Conservation (phyloP, 768 basidiomycete genomes). For the Hygrophorus pudorinus region DNA sequence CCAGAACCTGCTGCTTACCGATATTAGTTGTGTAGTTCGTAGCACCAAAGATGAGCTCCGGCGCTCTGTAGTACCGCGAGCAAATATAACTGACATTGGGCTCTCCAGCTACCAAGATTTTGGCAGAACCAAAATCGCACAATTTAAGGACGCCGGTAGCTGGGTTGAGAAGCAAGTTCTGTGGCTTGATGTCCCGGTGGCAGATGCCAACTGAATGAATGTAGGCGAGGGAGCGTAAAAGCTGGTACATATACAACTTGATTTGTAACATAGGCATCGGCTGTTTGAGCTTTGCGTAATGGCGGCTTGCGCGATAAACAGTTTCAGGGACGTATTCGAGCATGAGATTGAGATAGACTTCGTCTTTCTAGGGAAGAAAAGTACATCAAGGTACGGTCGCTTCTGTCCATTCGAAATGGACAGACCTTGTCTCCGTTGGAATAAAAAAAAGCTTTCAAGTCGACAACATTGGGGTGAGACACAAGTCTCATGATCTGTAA, state of each 20-base stretch:
- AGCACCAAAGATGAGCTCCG: conserved; percentile 98
- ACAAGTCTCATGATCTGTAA: conserved; percentile 98
- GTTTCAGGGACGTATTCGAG: conserved; percentile 99
- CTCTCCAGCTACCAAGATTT: conserved; percentile 95
- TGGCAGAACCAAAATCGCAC: conserved; percentile 98
- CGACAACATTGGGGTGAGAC: conserved; percentile 95
- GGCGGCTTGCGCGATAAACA: conserved; percentile 96
- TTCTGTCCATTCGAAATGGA: too few species aligned
- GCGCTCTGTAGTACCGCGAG: conserved; percentile 98
- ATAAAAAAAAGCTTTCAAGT: conserved; percentile 97
- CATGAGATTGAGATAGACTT: conserved; percentile 98
- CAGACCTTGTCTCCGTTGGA: conserved; percentile 96
- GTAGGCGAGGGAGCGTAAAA: conserved; percentile 95
- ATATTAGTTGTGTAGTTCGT: conserved; percentile 99
- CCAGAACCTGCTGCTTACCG: conserved; percentile 42
- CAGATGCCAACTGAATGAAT: conserved; percentile 99
- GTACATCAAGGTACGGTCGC: conserved; percentile 5
- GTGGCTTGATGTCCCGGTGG: conserved; percentile 99
- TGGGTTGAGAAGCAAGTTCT: conserved; percentile 96
- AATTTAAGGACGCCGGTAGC: conserved; percentile 94
- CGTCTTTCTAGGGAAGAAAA: conserved; percentile 71
- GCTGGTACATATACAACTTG: conserved; percentile 99
- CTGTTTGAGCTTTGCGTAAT: conserved; percentile 99
- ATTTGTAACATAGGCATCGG: conserved; percentile 99
- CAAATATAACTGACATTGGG: conserved; percentile 99